Evolutionary conservation across 306 rosid genomes (phyloP).

Genomic region (Trifolium subterraneum): DNA sequence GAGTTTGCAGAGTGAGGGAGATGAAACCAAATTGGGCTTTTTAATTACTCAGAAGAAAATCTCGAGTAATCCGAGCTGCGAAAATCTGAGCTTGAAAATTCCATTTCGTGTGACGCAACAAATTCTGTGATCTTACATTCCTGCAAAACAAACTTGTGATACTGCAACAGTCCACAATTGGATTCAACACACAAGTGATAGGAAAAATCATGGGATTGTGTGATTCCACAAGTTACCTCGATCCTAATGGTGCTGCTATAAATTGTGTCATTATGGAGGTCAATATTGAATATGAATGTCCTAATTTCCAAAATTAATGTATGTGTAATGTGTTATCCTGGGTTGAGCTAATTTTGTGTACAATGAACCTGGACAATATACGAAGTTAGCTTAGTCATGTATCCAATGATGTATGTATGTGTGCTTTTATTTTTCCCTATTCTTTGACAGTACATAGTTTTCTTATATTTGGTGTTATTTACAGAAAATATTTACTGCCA

Average conservation of each 20-base stretch:
- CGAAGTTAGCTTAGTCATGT: neutral
- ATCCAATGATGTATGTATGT: constrained; percentile 6
- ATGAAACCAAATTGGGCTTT: neutral
- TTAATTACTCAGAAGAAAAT: neutral
- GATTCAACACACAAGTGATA: neutral
- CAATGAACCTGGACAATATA: constrained; percentile 9
- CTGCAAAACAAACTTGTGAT: neutral
- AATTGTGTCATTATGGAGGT: neutral
- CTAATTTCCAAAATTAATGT: neutral
- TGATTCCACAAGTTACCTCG: neutral
- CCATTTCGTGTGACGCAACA: neutral
- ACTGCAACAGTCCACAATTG: neutral
- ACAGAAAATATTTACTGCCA: constrained; percentile 11
- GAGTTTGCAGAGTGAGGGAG: constrained; percentile 3
- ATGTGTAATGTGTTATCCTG: neutral
- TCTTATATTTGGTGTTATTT: constrained; percentile 10
- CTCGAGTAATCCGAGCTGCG: neutral
- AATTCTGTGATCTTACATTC: neutral
- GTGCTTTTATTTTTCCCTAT: neutral
- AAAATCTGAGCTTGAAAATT: constrained; percentile 2
- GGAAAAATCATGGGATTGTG: neutral
- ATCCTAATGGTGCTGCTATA: neutral
- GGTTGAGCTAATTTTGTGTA: neutral
- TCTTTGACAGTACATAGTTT: neutral
- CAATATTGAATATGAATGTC: constrained; percentile 2